Evolutionary conservation across 257 asterid species (phyloP), one percentile per base, ranked within the genome.

Genomic region (Catharanthus roseus): DNA sequence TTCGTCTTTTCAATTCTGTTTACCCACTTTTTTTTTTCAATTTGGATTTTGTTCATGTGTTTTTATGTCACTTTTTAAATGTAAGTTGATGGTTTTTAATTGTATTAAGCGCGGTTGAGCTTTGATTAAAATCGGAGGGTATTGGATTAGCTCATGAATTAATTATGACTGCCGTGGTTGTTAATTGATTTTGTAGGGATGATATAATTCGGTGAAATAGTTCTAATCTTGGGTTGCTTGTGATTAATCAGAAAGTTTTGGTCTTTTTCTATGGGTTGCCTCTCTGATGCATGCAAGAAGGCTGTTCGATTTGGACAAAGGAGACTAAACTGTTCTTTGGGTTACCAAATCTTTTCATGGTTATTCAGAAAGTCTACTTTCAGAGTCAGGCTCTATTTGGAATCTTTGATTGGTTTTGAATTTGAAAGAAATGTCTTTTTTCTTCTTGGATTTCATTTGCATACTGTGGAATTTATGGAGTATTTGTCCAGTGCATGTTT

Each of bases 1-100:
- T 95, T 75, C 70, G 91, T 54, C 49, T 72, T 70, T 21, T 36
- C 15, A 2, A 13, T 18, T 68, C 21, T 29, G 11, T 64, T 63
- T 72, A 64, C 5, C 10, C 7, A 58, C 38, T 70, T 24, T 23
- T 18, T 0, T 47, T 57, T 13, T 29, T 42, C 34, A 18, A 19
- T 53, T 64, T 3, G 9, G 21, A 10, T 41, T 10, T 39, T 42
- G 12, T 38, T 56, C 5, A 5, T 18, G 49, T 42, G 49, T 41
- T 28, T 31, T 23, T 18, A 18, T 18, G 21, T 7, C 23, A 55
- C 11, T 38, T 16, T 11, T 7, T 56, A 15, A 21, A 3, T 60
- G 26, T n/a, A 42, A 3, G 45, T 34, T 53, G 10, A 68, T 53
- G 26, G 18, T 34, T 53, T 3, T 49, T 55, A 7, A 67, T 44